Base-by-base conservation (phyloP, 2,329 filamentous ascomycete genomes). In the Westerdykella sp. region DNA sequence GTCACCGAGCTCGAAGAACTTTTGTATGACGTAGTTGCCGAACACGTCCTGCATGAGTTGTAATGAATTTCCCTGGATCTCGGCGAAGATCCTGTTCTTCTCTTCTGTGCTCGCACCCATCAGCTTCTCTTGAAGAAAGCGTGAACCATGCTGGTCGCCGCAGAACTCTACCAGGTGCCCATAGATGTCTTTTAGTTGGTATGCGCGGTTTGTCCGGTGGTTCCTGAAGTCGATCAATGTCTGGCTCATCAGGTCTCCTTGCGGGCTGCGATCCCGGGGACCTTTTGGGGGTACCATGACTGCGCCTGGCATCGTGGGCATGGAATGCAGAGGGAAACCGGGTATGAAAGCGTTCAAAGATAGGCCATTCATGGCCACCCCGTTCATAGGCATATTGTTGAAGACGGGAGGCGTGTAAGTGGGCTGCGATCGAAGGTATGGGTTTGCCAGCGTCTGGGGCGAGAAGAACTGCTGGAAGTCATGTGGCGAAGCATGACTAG, bases 21-120 rank as follows among this genome's bases (percentile, higher is more conserved):
- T 97, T 61, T 98, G 93, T 32, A 97, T 90, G 30, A 98, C 93
- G 61, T 97, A 98, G 66, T 98, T 98, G 42, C 93, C 93, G 61
- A 96, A 98, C 0, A 97, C 84, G 64, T 97, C 93, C 37, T 84
- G 91, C 88, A 95, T 96, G 38, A 98, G 73, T 59, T 91, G 88
- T 23, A 95, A 68, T 1, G 85, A 81, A 53, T 98, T 93, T 1
- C 82, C 79, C 55, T 86, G 79, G 37, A 98, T 88, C 66, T 97
- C 93, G 1, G 77, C 75, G 72, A 96, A 97, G 1, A 97, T 79
- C 43, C 83, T 83, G 25, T 95, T 87, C 68, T 96, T 97, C 61
- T 96, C 91, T 48, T 97, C 93, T 57, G 89, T 95, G 63, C 95
- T 96, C 43, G 93, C 93, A 1, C 81, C 85, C 65, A 93, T 86